Conservation (phyloP, 345 rosid genomes). For the Citrus hindsii region DNA sequence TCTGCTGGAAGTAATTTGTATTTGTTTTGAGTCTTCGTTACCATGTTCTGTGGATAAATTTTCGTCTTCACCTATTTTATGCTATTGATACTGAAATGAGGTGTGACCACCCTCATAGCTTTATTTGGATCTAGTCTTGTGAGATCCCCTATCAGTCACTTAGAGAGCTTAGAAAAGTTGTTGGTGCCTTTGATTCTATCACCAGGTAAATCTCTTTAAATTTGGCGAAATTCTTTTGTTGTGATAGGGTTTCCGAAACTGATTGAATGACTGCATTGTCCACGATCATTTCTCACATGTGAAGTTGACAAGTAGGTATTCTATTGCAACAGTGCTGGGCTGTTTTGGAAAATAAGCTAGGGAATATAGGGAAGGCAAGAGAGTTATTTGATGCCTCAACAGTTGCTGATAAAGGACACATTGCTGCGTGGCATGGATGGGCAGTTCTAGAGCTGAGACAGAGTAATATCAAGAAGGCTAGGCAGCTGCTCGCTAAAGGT, state of each 20-base stretch:
- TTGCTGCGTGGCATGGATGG: slow-evolving; percentile 99
- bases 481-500: slow-evolving; percentile 86
- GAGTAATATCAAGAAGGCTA: slow-evolving; percentile 88
- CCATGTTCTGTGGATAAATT: not conserved
- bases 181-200: not conserved
- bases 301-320: slow-evolving; percentile 10
- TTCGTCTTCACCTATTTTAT: not conserved
- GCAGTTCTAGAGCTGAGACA: slow-evolving; percentile 90
- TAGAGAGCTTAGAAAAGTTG: not conserved
- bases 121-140: not conserved
- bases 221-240: not conserved
- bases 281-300: not conserved
- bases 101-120: not conserved
- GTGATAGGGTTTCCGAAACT: not conserved
- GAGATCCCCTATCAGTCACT: not conserved
- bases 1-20: not conserved
- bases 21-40: not conserved
- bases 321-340: slow-evolving; percentile 87
- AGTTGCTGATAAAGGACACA: slow-evolving; percentile 85
- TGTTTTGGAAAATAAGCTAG: slow-evolving; percentile 78
- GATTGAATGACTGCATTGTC: not conserved
- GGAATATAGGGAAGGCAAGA: slow-evolving; percentile 82
- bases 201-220: not conserved
- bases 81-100: not conserved
- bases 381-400: slow-evolving; percentile 96